Evolutionary conservation across 352 stramenopile genomes (phyloP).

Genomic region (Phytophthora cryptogea): DNA sequence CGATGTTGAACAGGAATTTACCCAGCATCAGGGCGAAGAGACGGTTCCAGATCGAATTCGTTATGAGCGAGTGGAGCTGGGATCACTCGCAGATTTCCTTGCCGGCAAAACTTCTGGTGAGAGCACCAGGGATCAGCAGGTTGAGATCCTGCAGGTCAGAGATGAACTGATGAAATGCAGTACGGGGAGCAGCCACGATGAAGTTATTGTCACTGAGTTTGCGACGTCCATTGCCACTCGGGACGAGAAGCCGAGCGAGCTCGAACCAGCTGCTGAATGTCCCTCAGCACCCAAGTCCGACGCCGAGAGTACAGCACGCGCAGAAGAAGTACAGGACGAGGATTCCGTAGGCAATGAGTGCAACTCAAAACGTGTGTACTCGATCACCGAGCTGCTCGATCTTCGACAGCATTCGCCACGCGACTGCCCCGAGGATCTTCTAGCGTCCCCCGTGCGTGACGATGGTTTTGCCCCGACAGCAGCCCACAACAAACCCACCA

Average conservation of each 20-base stretch:
- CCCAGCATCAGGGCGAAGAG: background rate
- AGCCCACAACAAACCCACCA: slow-evolving; percentile 11
- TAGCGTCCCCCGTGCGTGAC: slow-evolving; percentile 30
- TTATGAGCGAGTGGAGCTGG: slow-evolving; percentile 36
- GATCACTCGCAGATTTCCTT: slow-evolving; percentile 36
- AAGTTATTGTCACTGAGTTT: slow-evolving; percentile 2
- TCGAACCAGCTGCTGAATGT: background rate
- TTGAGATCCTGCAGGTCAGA: slow-evolving; percentile 1
- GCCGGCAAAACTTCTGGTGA: slow-evolving; percentile 13
- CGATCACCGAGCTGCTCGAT: slow-evolving; percentile 26
- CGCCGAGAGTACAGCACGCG: background rate
- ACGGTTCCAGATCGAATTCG: slow-evolving; percentile 14
- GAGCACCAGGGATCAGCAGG: background rate
- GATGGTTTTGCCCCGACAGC: slow-evolving; percentile 13
- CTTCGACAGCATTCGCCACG: slow-evolving; percentile 24
- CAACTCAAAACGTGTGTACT: slow-evolving; percentile 25
- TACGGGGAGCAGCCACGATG: background rate
- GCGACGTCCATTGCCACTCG: background rate
- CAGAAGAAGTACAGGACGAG: slow-evolving; percentile 13
- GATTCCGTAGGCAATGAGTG: slow-evolving; percentile 1
- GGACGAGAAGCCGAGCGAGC: background rate
- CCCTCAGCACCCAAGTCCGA: slow-evolving; percentile 1
- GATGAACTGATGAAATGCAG: background rate
- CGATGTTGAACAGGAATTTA: background rate
- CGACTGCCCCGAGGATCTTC: slow-evolving; percentile 24